Evolutionary conservation across 768 basidiomycete genomes (phyloP), one percentile per base, ranked within the genome.

Genomic region (Boletus sp.): DNA sequence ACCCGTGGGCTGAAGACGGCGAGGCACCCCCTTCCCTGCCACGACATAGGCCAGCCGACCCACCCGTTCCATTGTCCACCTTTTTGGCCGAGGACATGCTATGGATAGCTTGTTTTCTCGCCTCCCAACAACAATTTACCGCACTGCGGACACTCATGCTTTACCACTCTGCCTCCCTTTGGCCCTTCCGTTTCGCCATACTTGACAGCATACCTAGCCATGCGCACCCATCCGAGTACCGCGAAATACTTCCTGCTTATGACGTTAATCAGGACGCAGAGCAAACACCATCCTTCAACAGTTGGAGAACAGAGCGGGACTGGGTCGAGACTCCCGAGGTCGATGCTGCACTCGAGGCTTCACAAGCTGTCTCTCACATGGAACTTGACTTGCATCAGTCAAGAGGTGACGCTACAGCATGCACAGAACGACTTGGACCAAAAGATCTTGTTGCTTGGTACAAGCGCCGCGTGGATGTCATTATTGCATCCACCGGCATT

Each of bases 131-230:
- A 58, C 75, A 81, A 49, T 80, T 90, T 48, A 60, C 69, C 1
- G 82, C 85, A 5, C 75, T 95, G 37, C 73, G 68, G 15, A 73
- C 81, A 34, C 75, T 98, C 33, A 67, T 84, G 54, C 61, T 74
- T 32, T 80, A 80, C 48, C 88, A 93, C 66, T 67, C 70, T n/a
- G 41, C 65, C 9, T 60, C 68, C 27, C 71, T 97, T 32, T 89
- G 83, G 79, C 85, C 88, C 3, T 79, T 74, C 62, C 88, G 94
- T 21, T 78, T 88, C 63, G 61, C 69, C 30, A 79, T 98, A 46
- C 75, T 95, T 49, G 81, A 88, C 50, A 77, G 76, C 52, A 80
- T 97, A 52, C 93, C 96, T 32, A 82, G 84, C 60, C 83, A 92
- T 70, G 73, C 78, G 9, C 76, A 83, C 46, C 89, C 93, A 3